Evolutionary conservation across 768 basidiomycete genomes (phyloP).

Genomic region (Termitomyces sp.): DNA sequence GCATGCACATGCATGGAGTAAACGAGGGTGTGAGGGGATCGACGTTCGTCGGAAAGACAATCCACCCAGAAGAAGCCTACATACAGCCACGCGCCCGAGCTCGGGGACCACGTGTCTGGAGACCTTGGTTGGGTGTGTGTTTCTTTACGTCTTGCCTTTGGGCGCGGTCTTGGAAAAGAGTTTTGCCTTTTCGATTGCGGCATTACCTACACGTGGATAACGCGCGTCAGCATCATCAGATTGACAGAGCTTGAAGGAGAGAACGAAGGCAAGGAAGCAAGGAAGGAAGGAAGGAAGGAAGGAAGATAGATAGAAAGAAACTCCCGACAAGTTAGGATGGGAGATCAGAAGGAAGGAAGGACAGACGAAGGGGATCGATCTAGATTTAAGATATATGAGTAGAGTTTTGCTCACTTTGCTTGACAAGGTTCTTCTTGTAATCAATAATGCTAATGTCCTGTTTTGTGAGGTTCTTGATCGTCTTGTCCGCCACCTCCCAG

Average conservation of each 20-base stretch:
- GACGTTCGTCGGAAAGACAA: not conserved
- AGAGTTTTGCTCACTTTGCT: constrained; percentile 57
- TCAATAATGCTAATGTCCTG: constrained; percentile 87
- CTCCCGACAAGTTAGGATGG: not conserved
- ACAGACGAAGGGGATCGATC: not conserved
- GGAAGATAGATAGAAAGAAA: not conserved
- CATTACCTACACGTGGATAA: constrained; percentile 50
- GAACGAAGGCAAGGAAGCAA: not conserved
- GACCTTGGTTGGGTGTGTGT: too few species aligned
- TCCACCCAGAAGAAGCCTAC: not conserved
- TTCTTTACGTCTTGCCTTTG: constrained; percentile 62
- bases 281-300: not conserved
- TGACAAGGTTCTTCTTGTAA: constrained; percentile 87
- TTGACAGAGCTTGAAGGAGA: not conserved
- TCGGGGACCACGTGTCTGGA: constrained; percentile 6
- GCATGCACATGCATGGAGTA: not conserved
- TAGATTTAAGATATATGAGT: not conserved
- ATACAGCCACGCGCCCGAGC: constrained; percentile 4
- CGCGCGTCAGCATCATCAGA: constrained; percentile 7
- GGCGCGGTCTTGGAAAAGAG: constrained; percentile 81
- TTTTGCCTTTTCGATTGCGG: constrained; percentile 90
- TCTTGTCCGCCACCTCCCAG: constrained; percentile 96
- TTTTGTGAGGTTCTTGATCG: constrained; percentile 90
- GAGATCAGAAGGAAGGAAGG: not conserved
- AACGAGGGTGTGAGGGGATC: not conserved